Base-by-base conservation (phyloP, 139 green algal genomes). In the Closterium sp. region DNA sequence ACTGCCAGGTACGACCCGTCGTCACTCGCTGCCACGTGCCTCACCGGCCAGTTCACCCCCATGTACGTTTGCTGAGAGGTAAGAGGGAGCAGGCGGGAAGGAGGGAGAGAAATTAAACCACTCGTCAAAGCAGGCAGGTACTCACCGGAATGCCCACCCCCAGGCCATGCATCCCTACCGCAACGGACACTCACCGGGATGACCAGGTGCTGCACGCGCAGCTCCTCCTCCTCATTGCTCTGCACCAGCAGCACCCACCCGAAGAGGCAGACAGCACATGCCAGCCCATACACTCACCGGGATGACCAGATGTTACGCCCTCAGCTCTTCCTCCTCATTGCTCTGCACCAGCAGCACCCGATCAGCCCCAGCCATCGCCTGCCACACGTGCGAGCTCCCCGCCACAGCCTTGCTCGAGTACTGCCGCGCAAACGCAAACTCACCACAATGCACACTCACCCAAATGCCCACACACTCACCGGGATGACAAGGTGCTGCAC, bases 1-100 rank as follows among this genome's bases (percentile, higher is more conserved):
- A 98, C 96, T 2, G 97, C 98, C 9, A 99, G 94, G 92, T 99
- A 97, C 21, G 86, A 93, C 7, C 97, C 96, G 86, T 97, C 94
- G 13, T 95, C 94, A 9, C 84, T 95, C 22, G 89, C 86, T 31
- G 94, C 90, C 31, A 95, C 94, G 45, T 96, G 87, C 19, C n/a
- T 17, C 87, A 96, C 73, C 2, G 94, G 94, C 94, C 94, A 96
- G 86, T 96, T 96, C 38, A 79, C 21, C 85, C 86, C n/a, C 27
- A 96, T 96, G 90, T 96, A 96, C n/a, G 92, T 89, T 85, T 95
- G 92, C 92, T 93, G 86, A 21, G 2, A 10, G 24, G 79, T 13
- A 7, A 17, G 17, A 17, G 2, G 79, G 27, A 17, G 79, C 2
- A 3, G 73, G 79, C 0, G 27, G 79, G 79, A 28, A 11, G 79